Conservation (phyloP, 2,329 filamentous ascomycete genomes). For the Penicillium hesseltinei region DNA sequence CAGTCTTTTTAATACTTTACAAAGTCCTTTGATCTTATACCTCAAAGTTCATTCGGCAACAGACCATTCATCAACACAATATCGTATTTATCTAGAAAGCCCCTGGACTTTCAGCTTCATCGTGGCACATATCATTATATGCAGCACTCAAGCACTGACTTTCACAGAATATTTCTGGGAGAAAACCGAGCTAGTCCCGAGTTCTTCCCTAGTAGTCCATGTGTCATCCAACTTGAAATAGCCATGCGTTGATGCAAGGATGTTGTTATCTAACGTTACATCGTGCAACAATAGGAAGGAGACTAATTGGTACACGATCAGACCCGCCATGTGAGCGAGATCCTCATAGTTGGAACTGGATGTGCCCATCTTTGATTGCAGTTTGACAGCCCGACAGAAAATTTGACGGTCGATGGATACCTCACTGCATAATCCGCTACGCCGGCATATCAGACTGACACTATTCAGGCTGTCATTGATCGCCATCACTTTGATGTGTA, state of each 20-base stretch:
- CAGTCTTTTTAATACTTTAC: too few relatives aligned
- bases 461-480: background rate
- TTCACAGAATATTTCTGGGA: slow-evolving; percentile 32
- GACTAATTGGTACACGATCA: too few relatives aligned
- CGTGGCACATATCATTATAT: slow-evolving; percentile 26
- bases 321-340: too few relatives aligned
- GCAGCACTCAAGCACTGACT: slow-evolving; percentile 41
- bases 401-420: background rate
- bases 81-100: slow-evolving; percentile 21
- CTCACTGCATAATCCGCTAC: background rate
- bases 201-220: too few relatives aligned
- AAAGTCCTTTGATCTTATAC: background rate
- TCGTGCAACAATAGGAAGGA: too few relatives aligned
- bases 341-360: too few relatives aligned
- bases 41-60: background rate
- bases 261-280: too few relatives aligned
- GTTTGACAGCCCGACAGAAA: too few relatives aligned
- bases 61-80: background rate
- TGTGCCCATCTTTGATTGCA: too few relatives aligned
- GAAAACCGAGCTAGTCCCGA: too few relatives aligned
- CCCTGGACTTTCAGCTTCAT: slow-evolving; percentile 7
- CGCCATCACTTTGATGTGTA: background rate
- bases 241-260: too few relatives aligned
- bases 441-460: background rate
- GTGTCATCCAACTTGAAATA: too few relatives aligned